These are phyloP conservation scores for Epichloe sylvatica DNA, from an alignment of 2,329 filamentous ascomycete genomes.

Conservation along the genomic window DNA sequence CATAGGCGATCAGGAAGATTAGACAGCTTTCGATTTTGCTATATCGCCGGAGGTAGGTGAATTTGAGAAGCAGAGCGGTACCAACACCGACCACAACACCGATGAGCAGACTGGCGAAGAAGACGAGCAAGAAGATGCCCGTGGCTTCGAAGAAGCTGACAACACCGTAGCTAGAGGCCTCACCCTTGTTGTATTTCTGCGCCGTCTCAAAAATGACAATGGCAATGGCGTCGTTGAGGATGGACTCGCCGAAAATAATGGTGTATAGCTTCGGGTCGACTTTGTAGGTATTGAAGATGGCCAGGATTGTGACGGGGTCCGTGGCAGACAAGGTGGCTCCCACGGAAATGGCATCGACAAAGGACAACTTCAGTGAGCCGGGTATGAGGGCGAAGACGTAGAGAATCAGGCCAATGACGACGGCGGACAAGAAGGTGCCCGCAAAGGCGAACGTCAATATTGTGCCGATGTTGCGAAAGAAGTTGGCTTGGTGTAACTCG, in stretches of 20 bases:
- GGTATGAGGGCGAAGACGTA: conserved; percentile 82
- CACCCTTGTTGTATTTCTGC: conserved; percentile 73
- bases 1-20: conserved; percentile 85
- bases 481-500: conserved; percentile 95
- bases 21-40: conserved; percentile 96
- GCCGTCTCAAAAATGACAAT: conserved; percentile 98
- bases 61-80: conserved; percentile 81
- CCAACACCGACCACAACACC: conserved; percentile 75
- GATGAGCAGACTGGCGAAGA: conserved; percentile 86
- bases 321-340: conserved; percentile 93
- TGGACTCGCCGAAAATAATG: conserved; percentile 96
- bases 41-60: conserved; percentile 82
- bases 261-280: conserved; percentile 98
- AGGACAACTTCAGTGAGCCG: conserved; percentile 69
- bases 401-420: conserved; percentile 82
- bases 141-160: conserved; percentile 81
- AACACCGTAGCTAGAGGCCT: conserved; percentile 57
- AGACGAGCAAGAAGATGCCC: conserved; percentile 87
- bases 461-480: conserved; percentile 95
- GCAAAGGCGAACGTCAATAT: conserved; percentile 97
- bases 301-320: conserved; percentile 91
- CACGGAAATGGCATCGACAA: conserved; percentile 92
- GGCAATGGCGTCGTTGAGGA: conserved; percentile 93
- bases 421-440: conserved; percentile 89
- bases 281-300: conserved; percentile 99